These are phyloP conservation scores for Candida vaughaniae DNA, from an alignment of 805 yeast genomes.

Conservation along the genomic window DNA sequence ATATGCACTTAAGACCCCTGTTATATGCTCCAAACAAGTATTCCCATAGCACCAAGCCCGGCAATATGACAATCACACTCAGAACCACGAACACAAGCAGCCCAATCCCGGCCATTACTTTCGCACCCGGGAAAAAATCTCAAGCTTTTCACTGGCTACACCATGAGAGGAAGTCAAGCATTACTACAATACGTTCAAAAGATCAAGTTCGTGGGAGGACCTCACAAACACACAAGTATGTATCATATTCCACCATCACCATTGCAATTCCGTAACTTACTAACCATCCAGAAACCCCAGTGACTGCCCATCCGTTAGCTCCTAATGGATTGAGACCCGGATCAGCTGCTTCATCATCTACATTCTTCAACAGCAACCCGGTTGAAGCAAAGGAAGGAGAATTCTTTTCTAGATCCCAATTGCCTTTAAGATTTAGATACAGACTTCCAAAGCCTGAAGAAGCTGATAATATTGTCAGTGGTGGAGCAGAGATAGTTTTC, in stretches of 20 bases:
- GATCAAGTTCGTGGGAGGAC: constrained; percentile 86
- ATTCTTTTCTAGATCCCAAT: constrained; percentile 54
- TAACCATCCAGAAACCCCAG: constrained; percentile 10
- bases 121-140: constrained; percentile 1
- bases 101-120: background rate
- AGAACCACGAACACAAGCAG: background rate
- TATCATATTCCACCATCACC: constrained; percentile 13
- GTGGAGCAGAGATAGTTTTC: constrained; percentile 71
- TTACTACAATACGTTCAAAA: constrained; percentile 56
- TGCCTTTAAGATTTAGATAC: constrained; percentile 76
- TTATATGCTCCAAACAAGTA: too few relatives aligned
- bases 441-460: constrained; percentile 62
- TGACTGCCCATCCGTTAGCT: constrained; percentile 37
- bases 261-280: too few relatives aligned
- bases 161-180: constrained; percentile 34
- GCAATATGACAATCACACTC: too few relatives aligned
- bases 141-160: constrained; percentile 4
- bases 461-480: constrained; percentile 72
- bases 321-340: constrained; percentile 46
- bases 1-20: too few relatives aligned
- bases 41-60: too few relatives aligned
- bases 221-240: constrained; percentile 55
- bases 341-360: constrained; percentile 10
- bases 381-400: constrained; percentile 43
- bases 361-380: constrained; percentile 30